Evolutionary conservation across 2,329 filamentous ascomycete species (phyloP), one percentile per base, ranked within the genome.

Genomic region (Fusarium vanettenii): DNA sequence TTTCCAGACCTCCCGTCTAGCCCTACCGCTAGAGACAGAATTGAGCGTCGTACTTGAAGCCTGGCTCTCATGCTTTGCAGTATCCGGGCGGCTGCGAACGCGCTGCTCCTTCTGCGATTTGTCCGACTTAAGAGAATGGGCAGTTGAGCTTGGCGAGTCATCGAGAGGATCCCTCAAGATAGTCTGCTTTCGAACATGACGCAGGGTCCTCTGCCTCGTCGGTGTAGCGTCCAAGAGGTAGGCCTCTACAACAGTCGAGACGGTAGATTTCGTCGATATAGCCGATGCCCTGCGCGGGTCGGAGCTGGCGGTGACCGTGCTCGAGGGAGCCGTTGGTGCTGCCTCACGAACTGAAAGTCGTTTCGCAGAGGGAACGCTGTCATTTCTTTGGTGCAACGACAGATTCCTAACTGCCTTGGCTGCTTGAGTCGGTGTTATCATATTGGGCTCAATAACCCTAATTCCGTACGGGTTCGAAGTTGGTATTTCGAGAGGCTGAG

Each of bases 161-260:
- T 69, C 67, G 8, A 66, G 79, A 4, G 87, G 85, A 70, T 89
- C 86, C 68, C 89, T 85, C 66, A 91, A 76, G 1, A 82, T 82
- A 10, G 82, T 81, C 50, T 89, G 87, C 77, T 92, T 92, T 74
- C 86, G 89, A 13, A 91, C 87, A 79, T 92, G 91, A 6, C 91
- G 87, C 68, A 93, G 80, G 9, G 90, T 92, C 76, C 87, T 87
- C 66, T 84, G 86, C 55, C 85, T 85, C 61, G 84, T 86, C 6
- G 81, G 82, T 6, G 80, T 77, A 1, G 82, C 82, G 48, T 90
- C 87, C n/a, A 92, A 83, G 39, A 91, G 81, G 55, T 90, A 85
- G 5, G 89, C 89, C 78, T 90, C 90, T 11, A 92, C 85, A 5
- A 91, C 84, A 0, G 89, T 89, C 18, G 90, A 91, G 3, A 85